phyloP scores from a whole-genome alignment of 257 asterid genomes.

The Solanum chmielewskii region DNA sequence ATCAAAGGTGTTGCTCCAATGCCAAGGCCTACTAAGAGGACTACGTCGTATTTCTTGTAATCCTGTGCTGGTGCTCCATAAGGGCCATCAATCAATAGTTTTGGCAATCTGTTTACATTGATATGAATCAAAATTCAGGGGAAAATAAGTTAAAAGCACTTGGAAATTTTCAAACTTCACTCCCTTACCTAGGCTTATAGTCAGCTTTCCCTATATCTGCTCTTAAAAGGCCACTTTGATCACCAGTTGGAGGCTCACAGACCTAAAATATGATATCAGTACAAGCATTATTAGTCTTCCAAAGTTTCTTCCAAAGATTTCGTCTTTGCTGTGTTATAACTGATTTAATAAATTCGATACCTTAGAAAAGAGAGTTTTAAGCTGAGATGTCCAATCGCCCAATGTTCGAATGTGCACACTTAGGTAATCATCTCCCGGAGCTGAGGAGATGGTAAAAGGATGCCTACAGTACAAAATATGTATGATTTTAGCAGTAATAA shows the following conservation, averaged over 20 bases:
- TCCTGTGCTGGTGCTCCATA: conserved; percentile 83
- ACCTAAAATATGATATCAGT: neutral
- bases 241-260: conserved; percentile 16
- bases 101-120: conserved; percentile 40
- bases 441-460: conserved; percentile 19
- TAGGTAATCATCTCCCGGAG: conserved; percentile 15
- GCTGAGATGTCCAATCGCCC: conserved; percentile 27
- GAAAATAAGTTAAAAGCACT: neutral
- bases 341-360: neutral
- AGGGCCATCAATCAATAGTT: conserved; percentile 58
- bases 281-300: neutral
- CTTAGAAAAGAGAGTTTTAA: conserved; percentile 5
- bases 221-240: conserved; percentile 22
- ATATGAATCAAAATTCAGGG: neutral
- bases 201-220: conserved; percentile 7
- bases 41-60: conserved; percentile 52
- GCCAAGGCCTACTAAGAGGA: conserved; percentile 60
- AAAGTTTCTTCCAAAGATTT: neutral
- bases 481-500: neutral
- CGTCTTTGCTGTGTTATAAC: neutral
- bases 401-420: conserved; percentile 18
- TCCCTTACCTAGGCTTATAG: conserved; percentile 9
- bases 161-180: neutral
- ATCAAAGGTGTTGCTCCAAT: conserved; percentile 78
- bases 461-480: neutral